phyloP scores from a whole-genome alignment of 768 basidiomycete genomes.

The Collybia sordida region DNA sequence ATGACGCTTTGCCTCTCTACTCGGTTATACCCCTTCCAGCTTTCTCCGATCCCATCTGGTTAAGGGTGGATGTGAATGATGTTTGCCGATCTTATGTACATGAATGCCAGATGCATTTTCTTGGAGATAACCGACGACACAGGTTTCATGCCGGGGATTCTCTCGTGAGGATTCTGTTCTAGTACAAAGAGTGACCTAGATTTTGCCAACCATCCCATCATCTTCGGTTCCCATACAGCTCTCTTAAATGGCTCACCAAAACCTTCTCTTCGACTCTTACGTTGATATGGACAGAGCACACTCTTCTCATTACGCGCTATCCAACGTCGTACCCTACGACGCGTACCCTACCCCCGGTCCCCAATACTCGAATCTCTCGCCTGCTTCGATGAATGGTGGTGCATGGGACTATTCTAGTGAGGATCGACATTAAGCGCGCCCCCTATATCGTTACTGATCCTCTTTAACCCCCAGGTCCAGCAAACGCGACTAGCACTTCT shows the following conservation, averaged over 20 bases:
- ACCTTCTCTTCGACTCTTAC: constrained; percentile 9
- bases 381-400: background rate
- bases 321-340: constrained; percentile 10
- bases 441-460: no score
- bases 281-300: constrained; percentile 14
- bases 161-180: background rate
- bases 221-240: constrained; percentile 1
- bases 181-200: constrained; percentile 3
- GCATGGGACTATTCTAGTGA: background rate
- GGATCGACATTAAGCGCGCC: background rate
- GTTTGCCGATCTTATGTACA: constrained; percentile 15
- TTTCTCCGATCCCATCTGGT: constrained; percentile 16
- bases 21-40: constrained; percentile 15
- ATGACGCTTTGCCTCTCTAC: background rate
- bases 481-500: background rate
- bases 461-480: no score
- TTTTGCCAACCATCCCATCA: background rate
- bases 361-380: constrained; percentile 6
- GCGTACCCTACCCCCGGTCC: constrained; percentile 8
- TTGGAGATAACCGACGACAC: constrained; percentile 14
- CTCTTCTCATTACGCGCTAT: constrained; percentile 5
- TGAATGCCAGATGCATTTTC: constrained; percentile 11
- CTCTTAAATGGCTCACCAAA: constrained; percentile 10
- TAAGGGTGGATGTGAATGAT: constrained; percentile 1
- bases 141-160: constrained; percentile 1